Conservation (phyloP, 139 green algal species). For the Picochlorum costavermella region DNA sequence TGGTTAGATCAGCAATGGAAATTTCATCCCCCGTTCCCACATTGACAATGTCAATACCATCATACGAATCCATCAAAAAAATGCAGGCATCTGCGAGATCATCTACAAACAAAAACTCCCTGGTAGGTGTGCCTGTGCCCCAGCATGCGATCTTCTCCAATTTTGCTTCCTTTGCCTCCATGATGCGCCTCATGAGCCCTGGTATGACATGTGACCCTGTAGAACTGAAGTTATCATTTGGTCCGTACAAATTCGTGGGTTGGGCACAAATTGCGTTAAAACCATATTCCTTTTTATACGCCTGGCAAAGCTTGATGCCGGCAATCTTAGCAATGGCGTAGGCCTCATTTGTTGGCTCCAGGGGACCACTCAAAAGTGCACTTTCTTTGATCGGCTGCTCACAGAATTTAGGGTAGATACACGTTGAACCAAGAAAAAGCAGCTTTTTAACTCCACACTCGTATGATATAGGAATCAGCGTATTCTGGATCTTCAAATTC, state of each 20-base stretch:
- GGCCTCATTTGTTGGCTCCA: slow-evolving; percentile 44
- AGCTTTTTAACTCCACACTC: slow-evolving; percentile 30
- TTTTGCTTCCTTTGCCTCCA: slow-evolving; percentile 45
- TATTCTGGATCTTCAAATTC: slow-evolving; percentile 36
- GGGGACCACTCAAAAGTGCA: slow-evolving; percentile 26
- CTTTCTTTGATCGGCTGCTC: slow-evolving; percentile 36
- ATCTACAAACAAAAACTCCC: slow-evolving; percentile 19
- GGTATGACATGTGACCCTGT: slow-evolving; percentile 59
- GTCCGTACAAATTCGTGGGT: slow-evolving; percentile 68
- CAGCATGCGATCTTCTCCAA: slow-evolving; percentile 38
- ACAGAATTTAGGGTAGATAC: slow-evolving; percentile 41
- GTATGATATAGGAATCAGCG: slow-evolving; percentile 29
- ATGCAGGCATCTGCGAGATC: slow-evolving; percentile 17
- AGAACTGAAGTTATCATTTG: slow-evolving; percentile 63
- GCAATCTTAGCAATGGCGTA: slow-evolving; percentile 44
- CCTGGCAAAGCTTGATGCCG: slow-evolving; percentile 42
- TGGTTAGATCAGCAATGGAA: slow-evolving; percentile 11
- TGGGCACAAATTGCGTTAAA: slow-evolving; percentile 51
- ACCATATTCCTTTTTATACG: slow-evolving; percentile 38
- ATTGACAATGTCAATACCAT: slow-evolving; percentile 11
- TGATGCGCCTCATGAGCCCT: slow-evolving; percentile 52
- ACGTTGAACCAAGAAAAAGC: slow-evolving; percentile 39
- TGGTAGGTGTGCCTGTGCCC: slow-evolving; percentile 34
- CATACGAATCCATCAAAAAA: slow-evolving; percentile 11
- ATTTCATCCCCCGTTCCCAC: slow-evolving; percentile 13